Evolutionary conservation across 2,329 filamentous ascomycete genomes (phyloP).

Genomic region (Colletotrichum australisinense): DNA sequence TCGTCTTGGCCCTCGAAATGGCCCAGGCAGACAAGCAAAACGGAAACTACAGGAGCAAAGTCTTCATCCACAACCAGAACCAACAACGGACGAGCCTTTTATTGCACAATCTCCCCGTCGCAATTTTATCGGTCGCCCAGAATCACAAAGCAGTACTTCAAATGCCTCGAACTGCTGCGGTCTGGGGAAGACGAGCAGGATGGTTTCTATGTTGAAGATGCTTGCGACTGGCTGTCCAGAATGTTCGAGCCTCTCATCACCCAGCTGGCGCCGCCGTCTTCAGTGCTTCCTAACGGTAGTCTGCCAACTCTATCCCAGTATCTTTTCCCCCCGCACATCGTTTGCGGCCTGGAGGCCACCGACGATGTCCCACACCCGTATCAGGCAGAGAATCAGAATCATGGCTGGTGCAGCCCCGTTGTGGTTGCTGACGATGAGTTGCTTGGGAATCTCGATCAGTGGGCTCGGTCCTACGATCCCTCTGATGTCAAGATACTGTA

Average conservation of each 20-base stretch:
- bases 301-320: constrained; percentile 37
- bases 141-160: constrained; percentile 34
- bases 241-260: constrained; percentile 37
- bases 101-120: constrained; percentile 23
- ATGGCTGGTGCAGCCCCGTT: neutral
- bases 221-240: constrained; percentile 24
- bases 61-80: constrained; percentile 36
- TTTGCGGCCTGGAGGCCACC: constrained; percentile 35
- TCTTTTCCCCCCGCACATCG: constrained; percentile 37
- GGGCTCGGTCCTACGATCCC: constrained; percentile 39
- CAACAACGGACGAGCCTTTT: constrained; percentile 29
- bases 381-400: neutral
- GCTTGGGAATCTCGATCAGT: constrained; percentile 38
- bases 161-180: constrained; percentile 28
- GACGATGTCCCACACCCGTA: constrained; percentile 37
- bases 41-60: constrained; percentile 6
- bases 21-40: constrained; percentile 5
- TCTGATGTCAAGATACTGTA: constrained; percentile 35
- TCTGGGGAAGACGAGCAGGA: constrained; percentile 30
- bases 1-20: neutral
- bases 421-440: constrained; percentile 33
- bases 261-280: constrained; percentile 37
- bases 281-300: constrained; percentile 9
- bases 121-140: constrained; percentile 28
- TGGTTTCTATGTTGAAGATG: constrained; percentile 30